Conservation (phyloP, 495 filamentous ascomycete species). For the Pseudevernia furfuracea region DNA sequence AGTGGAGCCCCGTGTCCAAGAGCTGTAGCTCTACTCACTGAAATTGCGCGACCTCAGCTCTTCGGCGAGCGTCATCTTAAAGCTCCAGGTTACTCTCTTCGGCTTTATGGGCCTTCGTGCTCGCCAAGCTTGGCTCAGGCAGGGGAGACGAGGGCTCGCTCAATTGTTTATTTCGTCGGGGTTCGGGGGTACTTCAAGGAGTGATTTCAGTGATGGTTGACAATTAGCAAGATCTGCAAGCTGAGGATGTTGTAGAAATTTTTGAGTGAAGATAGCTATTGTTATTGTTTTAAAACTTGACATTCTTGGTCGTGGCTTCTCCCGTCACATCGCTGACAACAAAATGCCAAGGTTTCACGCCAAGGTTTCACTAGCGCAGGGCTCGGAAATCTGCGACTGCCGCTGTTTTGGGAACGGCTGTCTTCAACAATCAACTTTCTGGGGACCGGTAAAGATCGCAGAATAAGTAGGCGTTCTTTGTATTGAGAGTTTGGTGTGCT, state of each 20-base stretch:
- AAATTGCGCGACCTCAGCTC: constrained; percentile 97
- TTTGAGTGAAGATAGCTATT: background rate
- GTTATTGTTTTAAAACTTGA: constrained; percentile 6
- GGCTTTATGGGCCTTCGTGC: background rate
- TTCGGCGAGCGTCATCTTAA: constrained; percentile 45
- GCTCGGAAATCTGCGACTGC: constrained; percentile 1
- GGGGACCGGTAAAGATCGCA: background rate
- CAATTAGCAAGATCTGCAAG: background rate
- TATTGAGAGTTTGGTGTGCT: background rate
- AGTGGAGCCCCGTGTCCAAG: constrained; percentile 26
- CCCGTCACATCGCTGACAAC: background rate
- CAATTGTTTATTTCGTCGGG: background rate
- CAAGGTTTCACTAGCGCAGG: constrained; percentile 15
- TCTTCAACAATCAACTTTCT: background rate
- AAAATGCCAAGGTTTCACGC: constrained; percentile 4
- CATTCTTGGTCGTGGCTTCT: constrained; percentile 15
- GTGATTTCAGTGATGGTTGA: background rate
- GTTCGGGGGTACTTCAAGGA: background rate
- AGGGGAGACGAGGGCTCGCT: background rate
- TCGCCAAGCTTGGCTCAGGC: constrained; percentile 1
- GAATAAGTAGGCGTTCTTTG: background rate
- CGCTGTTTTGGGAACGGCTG: background rate
- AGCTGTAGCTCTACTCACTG: constrained; percentile 55
- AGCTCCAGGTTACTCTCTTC: background rate
- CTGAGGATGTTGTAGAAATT: background rate